A percentile compares a stretch with the other conserved stretches of the same genome.
Conservation (phyloP, 805 yeast genomes). For the Ogataea nakhonphanomensis region DNA sequence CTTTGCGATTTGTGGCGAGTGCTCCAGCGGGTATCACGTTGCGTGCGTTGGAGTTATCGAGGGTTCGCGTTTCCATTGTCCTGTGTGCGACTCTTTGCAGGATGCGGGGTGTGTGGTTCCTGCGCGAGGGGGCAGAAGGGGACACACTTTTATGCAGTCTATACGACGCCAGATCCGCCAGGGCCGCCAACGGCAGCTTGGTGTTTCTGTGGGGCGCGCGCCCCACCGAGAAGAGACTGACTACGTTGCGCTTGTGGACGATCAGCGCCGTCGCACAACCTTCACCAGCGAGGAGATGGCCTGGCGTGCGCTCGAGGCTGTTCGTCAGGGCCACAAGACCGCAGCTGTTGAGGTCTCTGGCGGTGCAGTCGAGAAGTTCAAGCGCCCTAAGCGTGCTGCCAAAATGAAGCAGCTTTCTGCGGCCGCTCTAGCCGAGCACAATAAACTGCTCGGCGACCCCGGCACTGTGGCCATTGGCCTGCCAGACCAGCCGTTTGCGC, state of each 20-base stretch:
- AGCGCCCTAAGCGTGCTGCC: slow-evolving; percentile 14
- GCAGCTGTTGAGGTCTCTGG: slow-evolving; percentile 2
- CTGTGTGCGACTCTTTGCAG: slow-evolving; percentile 35
- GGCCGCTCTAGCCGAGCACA: slow-evolving; percentile 20
- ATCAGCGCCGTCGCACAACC: slow-evolving; percentile 8
- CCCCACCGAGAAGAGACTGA: slow-evolving; percentile 3
- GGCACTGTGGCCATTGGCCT: background rate
- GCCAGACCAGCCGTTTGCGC: slow-evolving; percentile 2
- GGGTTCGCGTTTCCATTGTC: slow-evolving; percentile 30
- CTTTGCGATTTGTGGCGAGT: slow-evolving; percentile 31
- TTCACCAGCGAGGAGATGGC: slow-evolving; percentile 17
- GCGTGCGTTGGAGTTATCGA: slow-evolving; percentile 30
- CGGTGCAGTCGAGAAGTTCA: slow-evolving; percentile 9
- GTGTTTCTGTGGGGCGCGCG: slow-evolving; percentile 7
- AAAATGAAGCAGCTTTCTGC: slow-evolving; percentile 13
- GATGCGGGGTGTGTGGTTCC: slow-evolving; percentile 21
- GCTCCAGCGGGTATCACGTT: slow-evolving; percentile 33
- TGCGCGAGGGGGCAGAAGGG: slow-evolving; percentile 6
- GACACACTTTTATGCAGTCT: slow-evolving; percentile 17
- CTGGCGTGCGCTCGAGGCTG: slow-evolving; percentile 29
- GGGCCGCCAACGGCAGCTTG: slow-evolving; percentile 20
- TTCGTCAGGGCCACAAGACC: slow-evolving; percentile 12
- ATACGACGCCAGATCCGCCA: slow-evolving; percentile 26
- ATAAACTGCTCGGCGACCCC: slow-evolving; percentile 5
- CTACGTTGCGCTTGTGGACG: slow-evolving; percentile 23